These are phyloP conservation scores for Neopestalotiopsis rosae DNA, from an alignment of 2,329 filamentous ascomycete genomes.

Conservation along the genomic window DNA sequence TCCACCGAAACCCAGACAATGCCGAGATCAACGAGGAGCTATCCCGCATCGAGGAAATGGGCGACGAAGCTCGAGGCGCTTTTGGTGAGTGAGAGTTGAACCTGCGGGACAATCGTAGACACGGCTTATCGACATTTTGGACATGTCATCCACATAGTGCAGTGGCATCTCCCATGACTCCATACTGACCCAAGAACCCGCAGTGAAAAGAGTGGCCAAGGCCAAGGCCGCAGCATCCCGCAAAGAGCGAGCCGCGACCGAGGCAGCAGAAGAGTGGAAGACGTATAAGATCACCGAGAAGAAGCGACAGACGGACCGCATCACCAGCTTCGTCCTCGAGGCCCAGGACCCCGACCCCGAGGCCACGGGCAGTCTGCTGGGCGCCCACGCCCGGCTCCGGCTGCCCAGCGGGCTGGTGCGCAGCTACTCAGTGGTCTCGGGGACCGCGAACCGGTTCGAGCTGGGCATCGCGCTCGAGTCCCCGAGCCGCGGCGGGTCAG, in stretches of 20 bases:
- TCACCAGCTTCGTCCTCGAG: constrained; percentile 59
- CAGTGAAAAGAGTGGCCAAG: constrained; percentile 52
- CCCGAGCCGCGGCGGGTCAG: constrained; percentile 64
- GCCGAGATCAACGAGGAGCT: constrained; percentile 58
- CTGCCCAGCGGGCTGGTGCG: constrained; percentile 62
- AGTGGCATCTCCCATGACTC: no score
- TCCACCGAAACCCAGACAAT: constrained; percentile 60
- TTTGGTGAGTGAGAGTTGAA: constrained; percentile 42
- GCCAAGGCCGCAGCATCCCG: constrained; percentile 39
- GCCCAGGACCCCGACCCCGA: constrained; percentile 41
- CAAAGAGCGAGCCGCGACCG: constrained; percentile 24
- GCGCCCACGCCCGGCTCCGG: constrained; percentile 61
- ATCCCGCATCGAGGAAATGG: constrained; percentile 54
- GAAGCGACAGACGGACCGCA: constrained; percentile 52
- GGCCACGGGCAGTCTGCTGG: constrained; percentile 38
- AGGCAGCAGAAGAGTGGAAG: constrained; percentile 42
- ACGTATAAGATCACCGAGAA: constrained; percentile 56
- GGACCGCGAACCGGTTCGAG: constrained; percentile 52
- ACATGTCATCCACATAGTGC: no score
- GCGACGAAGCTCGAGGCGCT: constrained; percentile 50
- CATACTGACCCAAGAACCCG: not conserved
- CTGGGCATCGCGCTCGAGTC: constrained; percentile 63
- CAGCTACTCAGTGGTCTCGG: constrained; percentile 65
- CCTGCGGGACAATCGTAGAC: no score
- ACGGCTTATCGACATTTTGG: no score